Evolutionary conservation across 73 alveolate genomes (phyloP).

Genomic region (Loxodes magnus): DNA sequence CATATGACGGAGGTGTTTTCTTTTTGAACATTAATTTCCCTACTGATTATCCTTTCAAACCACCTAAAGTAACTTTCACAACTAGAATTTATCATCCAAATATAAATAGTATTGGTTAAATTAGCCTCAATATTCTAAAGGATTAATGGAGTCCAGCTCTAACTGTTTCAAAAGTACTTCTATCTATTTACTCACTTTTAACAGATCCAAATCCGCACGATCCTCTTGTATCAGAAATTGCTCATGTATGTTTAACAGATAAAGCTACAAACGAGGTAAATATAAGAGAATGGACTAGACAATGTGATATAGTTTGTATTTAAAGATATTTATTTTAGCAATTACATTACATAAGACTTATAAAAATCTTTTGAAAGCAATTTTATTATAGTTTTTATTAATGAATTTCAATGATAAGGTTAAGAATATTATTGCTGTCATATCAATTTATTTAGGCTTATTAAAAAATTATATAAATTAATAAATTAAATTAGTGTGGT

Average conservation of each 20-base stretch:
- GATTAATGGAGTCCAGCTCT: constrained; percentile 73
- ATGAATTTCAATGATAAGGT: too few species aligned
- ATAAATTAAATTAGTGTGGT: too few species aligned
- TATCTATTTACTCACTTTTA: constrained; percentile 50
- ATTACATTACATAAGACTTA: too few species aligned
- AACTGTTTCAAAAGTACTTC: constrained; percentile 51
- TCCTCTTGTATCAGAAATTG: constrained; percentile 35
- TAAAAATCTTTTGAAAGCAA: too few species aligned
- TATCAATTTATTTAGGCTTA: too few species aligned
- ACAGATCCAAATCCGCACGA: constrained; percentile 35
- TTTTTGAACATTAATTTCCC: constrained; percentile 22
- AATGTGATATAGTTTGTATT: too few species aligned
- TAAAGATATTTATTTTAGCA: too few species aligned
- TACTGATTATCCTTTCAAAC: constrained; percentile 36
- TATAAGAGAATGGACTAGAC: constrained; percentile 73
- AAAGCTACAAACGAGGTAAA: constrained; percentile 38
- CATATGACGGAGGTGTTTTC: constrained; percentile 38
- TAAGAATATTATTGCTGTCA: too few species aligned
- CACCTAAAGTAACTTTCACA: constrained; percentile 36
- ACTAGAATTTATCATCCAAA: constrained; percentile 40
- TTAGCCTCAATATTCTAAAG: constrained; percentile 58
- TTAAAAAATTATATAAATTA: too few species aligned
- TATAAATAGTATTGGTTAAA: constrained; percentile 33
- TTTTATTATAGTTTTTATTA: too few species aligned
- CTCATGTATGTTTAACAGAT: constrained; percentile 33